A percentile compares a stretch with the other conserved stretches of the same genome.
Conservation (phyloP, 345 rosid species). For the Eucalyptus regnans region DNA sequence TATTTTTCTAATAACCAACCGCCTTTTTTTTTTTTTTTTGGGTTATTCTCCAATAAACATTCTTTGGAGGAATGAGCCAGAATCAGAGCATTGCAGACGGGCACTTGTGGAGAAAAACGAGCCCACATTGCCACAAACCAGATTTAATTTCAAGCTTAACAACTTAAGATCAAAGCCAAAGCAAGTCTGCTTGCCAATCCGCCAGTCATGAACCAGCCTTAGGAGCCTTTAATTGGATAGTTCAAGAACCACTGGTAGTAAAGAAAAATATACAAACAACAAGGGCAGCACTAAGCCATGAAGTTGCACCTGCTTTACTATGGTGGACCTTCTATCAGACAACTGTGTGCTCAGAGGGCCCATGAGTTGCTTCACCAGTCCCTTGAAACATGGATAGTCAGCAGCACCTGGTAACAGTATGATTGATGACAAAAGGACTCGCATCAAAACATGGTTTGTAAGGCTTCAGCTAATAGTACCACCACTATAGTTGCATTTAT, state of each 20-base stretch:
- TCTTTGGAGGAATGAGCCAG: background rate
- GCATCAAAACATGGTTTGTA: background rate
- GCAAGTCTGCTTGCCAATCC: background rate
- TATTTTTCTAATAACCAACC: background rate
- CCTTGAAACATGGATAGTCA: slow-evolving; percentile 75
- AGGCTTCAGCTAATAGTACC: background rate
- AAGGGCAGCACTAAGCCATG: background rate
- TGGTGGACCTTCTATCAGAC: slow-evolving; percentile 92
- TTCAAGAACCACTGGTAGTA: background rate
- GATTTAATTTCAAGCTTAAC: background rate
- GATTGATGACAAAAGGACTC: background rate
- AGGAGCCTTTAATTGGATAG: background rate
- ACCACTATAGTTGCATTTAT: background rate
- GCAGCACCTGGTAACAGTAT: slow-evolving; percentile 55
- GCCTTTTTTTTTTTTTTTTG: background rate
- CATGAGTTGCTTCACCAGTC: slow-evolving; percentile 88
- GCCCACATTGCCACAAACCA: background rate
- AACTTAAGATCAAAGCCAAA: background rate
- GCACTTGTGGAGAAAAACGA: background rate
- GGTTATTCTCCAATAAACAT: background rate
- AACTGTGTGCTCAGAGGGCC: slow-evolving; percentile 78
- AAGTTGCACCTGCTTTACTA: slow-evolving; percentile 81
- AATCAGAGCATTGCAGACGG: background rate
- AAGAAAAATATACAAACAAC: background rate
- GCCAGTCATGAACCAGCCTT: background rate